Evolutionary conservation across 345 rosid species (phyloP).

Genomic region (Litchi chinensis): DNA sequence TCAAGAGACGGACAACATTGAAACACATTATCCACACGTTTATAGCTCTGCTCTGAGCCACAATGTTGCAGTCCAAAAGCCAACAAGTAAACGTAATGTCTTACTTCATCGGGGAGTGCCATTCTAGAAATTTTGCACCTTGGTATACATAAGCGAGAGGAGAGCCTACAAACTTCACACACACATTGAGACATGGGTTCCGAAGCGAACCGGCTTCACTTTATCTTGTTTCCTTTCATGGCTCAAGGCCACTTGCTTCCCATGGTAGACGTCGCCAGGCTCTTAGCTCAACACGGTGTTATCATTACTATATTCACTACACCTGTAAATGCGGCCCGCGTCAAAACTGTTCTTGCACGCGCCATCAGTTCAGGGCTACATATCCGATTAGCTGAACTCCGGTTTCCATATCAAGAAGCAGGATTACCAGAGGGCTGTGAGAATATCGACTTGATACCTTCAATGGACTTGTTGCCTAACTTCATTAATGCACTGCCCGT

Average conservation of each 20-base stretch:
- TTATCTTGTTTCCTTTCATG: conserved; percentile 1
- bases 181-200: not conserved
- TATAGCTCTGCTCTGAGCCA: not conserved
- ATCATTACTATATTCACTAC: not conserved
- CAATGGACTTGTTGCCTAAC: conserved; percentile 14
- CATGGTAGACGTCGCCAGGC: not conserved
- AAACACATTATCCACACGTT: not conserved
- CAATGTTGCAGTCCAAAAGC: not conserved
- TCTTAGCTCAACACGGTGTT: not conserved
- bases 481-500: conserved; percentile 31
- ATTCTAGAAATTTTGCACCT: not conserved
- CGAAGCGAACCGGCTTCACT: not conserved
- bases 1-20: not conserved
- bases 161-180: not conserved
- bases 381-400: conserved; percentile 29
- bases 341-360: conserved; percentile 22
- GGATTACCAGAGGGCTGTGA: conserved; percentile 47
- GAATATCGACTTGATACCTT: conserved; percentile 36
- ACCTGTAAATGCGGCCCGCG: conserved; percentile 31
- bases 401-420: conserved; percentile 27
- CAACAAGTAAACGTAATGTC: not conserved
- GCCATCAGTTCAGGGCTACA: conserved; percentile 27
- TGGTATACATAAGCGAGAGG: not conserved
- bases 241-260: conserved; percentile 6
- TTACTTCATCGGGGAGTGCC: too few relatives aligned